phyloP scores from a whole-genome alignment of 306 rosid species.

The Medicago ruthenica region DNA sequence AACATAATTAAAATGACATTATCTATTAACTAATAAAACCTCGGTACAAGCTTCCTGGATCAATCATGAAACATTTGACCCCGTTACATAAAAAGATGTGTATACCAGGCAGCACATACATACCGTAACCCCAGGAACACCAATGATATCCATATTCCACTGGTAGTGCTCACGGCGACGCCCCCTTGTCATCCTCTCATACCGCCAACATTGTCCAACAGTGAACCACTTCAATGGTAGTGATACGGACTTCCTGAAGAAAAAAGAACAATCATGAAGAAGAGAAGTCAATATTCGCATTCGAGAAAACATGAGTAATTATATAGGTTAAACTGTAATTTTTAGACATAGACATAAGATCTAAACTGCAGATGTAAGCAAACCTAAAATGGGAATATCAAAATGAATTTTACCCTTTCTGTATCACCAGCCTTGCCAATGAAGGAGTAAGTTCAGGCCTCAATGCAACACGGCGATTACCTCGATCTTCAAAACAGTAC shows the following conservation, averaged over 20 bases:
- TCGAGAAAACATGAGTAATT: constrained; percentile 42
- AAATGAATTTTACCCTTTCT: constrained; percentile 77
- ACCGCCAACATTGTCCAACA: constrained; percentile 98
- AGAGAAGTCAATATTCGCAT: constrained; percentile 54
- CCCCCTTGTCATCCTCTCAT: constrained; percentile 98
- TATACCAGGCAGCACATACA: constrained; percentile 51
- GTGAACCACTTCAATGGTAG: constrained; percentile 98
- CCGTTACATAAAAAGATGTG: constrained; percentile 28
- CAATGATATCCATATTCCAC: constrained; percentile 98
- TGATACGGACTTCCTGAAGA: constrained; percentile 76
- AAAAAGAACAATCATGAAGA: constrained; percentile 50
- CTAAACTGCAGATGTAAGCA: constrained; percentile 37
- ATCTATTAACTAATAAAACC: constrained; percentile 24
- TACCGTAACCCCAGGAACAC: constrained; percentile 91
- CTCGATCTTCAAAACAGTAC: constrained; percentile 96
- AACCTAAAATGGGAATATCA: constrained; percentile 26
- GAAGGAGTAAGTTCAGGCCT: constrained; percentile 99
- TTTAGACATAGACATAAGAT: constrained; percentile 21
- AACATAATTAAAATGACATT: constrained; percentile 33
- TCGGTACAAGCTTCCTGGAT: constrained; percentile 21
- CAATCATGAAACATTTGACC: constrained; percentile 20
- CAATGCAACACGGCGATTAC: constrained; percentile 93
- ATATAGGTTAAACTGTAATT: constrained; percentile 28
- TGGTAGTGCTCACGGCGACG: constrained; percentile 97
- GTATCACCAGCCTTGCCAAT: constrained; percentile 91